Evolutionary conservation across 495 filamentous ascomycete genomes (phyloP).

Genomic region (Neurospora cerealis): DNA sequence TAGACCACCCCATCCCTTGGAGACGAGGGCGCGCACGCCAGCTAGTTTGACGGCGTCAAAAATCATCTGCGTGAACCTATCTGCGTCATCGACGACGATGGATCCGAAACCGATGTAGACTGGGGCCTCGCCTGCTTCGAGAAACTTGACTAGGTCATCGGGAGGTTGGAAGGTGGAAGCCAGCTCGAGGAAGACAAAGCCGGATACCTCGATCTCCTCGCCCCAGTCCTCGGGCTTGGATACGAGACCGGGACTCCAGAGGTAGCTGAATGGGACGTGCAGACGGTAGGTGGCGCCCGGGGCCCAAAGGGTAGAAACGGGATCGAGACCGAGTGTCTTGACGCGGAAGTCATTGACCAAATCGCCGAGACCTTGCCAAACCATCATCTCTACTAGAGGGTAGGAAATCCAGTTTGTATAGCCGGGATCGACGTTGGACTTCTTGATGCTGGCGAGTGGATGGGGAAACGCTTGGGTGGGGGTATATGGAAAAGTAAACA

Average conservation of each 20-base stretch:
- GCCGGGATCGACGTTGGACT: conserved; percentile 47
- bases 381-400: conserved; percentile 66
- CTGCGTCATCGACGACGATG: conserved; percentile 58
- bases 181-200: conserved; percentile 63
- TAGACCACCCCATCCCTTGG: conserved; percentile 57
- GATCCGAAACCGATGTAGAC: conserved; percentile 62
- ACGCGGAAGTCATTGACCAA: conserved; percentile 64
- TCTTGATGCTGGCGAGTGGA: conserved; percentile 59
- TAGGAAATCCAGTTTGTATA: conserved; percentile 67
- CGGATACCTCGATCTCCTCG: conserved; percentile 57
- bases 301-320: conserved; percentile 55
- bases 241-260: conserved; percentile 74
- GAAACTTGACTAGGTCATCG: conserved; percentile 50
- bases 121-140: conserved; percentile 45
- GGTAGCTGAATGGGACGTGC: conserved; percentile 67
- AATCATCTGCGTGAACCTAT: conserved; percentile 51
- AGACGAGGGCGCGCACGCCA: conserved; percentile 53
- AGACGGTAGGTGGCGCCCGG: conserved; percentile 54
- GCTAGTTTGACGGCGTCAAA: conserved; percentile 50
- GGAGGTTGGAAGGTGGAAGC: conserved; percentile 56
- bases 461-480: conserved; percentile 62
- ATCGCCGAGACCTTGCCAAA: conserved; percentile 71
- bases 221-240: conserved; percentile 72
- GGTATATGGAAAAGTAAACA: conserved; percentile 76
- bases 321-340: conserved; percentile 54